Base-by-base conservation (phyloP, 2,329 filamentous ascomycete genomes). In the Pseudogymnoascus sp. region DNA sequence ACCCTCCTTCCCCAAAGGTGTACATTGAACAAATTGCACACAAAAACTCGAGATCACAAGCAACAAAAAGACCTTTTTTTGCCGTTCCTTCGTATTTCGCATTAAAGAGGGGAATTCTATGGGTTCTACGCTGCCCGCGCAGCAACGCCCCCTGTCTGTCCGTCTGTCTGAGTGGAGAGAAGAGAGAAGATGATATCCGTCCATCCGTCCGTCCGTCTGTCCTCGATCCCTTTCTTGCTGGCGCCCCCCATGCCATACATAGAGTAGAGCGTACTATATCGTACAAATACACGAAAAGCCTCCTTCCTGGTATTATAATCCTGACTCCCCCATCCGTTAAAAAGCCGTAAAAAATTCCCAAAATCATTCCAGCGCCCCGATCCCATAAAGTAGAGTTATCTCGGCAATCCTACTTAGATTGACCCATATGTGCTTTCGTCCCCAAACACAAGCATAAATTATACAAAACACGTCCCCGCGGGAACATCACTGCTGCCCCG, bases 21-120 rank as follows among this genome's bases (percentile, higher is more conserved):
- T 4, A 21, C 21, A 21, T 21, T 21, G 21, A 21, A 21, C 21
- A 21, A 21, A 21, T 21, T 4, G 21, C 21, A 21, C 44, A 17
- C n/a, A 51, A 13, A 55, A 55, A 55, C 3, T 12, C 9, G 2
- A 51, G 17, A 21, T 55, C 48, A 55, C 48, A 33, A 21, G 48
- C 48, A 55, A 33, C 21, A 12, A 55, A 55, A 55, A 33, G 27
- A 33, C 48, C 33, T 21, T 2, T 7, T 1, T 13, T 1, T 55
- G 29, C n/a, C 48, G 27, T 55, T 55, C 48, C 48, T 17, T 55
- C 48, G 3, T 55, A 15, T 21, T 55, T 55, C 48, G 5, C 29
- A 55, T 55, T 55, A 55, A 17, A 55, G 48, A 55, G 29, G 48
- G 48, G 48, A 55, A 33, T 55, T 55, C 29, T 55, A 55, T 33